phyloP scores from a whole-genome alignment of 2,329 filamentous ascomycete genomes.

The Aspergillus aculeatus region DNA sequence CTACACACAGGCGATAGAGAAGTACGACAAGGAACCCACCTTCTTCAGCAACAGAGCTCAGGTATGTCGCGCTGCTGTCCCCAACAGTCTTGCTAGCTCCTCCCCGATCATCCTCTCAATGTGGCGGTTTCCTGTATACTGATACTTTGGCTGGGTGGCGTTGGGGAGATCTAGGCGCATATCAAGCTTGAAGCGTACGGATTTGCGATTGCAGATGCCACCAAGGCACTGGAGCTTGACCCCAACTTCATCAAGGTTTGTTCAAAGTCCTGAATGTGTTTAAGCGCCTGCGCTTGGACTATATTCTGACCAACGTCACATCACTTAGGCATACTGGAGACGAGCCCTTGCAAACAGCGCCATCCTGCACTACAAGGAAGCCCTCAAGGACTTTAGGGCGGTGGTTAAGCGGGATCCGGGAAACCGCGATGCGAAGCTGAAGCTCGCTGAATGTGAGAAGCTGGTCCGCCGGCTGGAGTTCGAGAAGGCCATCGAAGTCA shows the following conservation, averaged over 20 bases:
- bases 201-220: conserved; percentile 86
- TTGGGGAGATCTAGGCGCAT: conserved; percentile 62
- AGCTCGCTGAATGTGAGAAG: conserved; percentile 90
- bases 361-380: conserved; percentile 83
- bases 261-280: background rate
- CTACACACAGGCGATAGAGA: conserved; percentile 83
- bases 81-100: background rate
- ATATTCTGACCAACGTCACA: background rate
- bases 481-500: conserved; percentile 89
- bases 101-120: background rate
- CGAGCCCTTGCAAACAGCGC: conserved; percentile 88
- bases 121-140: background rate
- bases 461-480: conserved; percentile 90
- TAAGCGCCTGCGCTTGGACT: background rate
- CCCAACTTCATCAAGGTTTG: conserved; percentile 80
- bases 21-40: conserved; percentile 78
- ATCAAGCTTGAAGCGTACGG: conserved; percentile 96
- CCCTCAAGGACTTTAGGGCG: conserved; percentile 86
- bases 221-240: conserved; percentile 86
- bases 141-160: background rate
- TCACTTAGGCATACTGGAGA: conserved; percentile 79
- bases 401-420: conserved; percentile 82
- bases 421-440: conserved; percentile 88
- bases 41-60: conserved; percentile 95
- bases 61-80: conserved; percentile 53